phyloP scores from a whole-genome alignment of 768 basidiomycete genomes.

The Lentinula guzmanii region DNA sequence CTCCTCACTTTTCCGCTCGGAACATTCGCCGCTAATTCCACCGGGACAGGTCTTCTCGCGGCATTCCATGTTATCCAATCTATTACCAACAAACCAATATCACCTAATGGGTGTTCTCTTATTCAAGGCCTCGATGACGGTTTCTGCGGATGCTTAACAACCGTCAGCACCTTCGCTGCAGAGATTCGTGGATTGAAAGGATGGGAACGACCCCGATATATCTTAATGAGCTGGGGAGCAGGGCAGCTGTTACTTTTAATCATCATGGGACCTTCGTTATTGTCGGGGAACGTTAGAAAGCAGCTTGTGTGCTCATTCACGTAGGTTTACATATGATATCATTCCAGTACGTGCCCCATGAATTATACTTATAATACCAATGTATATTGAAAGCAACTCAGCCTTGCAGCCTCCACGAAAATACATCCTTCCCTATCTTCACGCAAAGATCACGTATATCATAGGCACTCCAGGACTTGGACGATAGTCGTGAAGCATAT shows the following conservation, averaged over 20 bases:
- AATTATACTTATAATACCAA: background rate
- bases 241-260: slow-evolving; percentile 69
- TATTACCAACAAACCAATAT: slow-evolving; percentile 29
- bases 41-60: slow-evolving; percentile 82
- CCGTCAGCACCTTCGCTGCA: slow-evolving; percentile 87
- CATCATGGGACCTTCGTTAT: slow-evolving; percentile 64
- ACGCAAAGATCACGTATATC: slow-evolving; percentile 49
- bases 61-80: slow-evolving; percentile 69
- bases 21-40: slow-evolving; percentile 67
- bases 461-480: slow-evolving; percentile 40
- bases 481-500: slow-evolving; percentile 36
- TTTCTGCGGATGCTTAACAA: slow-evolving; percentile 93
- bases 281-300: slow-evolving; percentile 37
- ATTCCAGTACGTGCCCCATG: background rate
- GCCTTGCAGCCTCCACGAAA: slow-evolving; percentile 22
- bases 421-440: slow-evolving; percentile 67
- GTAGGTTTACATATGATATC: background rate
- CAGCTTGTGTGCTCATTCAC: slow-evolving; percentile 44
- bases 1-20: slow-evolving; percentile 65
- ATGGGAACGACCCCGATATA: slow-evolving; percentile 64
- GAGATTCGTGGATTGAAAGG: slow-evolving; percentile 60
- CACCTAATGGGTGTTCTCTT: slow-evolving; percentile 57
- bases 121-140: slow-evolving; percentile 85
- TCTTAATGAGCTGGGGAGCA: slow-evolving; percentile 55
- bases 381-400: background rate